Percentiles rank a stretch among this genome's conserved stretches.
Evolutionary conservation across 1,284 basidiomycete species (phyloP).

Genomic region (Cutaneotrichosporon cutaneum): DNA sequence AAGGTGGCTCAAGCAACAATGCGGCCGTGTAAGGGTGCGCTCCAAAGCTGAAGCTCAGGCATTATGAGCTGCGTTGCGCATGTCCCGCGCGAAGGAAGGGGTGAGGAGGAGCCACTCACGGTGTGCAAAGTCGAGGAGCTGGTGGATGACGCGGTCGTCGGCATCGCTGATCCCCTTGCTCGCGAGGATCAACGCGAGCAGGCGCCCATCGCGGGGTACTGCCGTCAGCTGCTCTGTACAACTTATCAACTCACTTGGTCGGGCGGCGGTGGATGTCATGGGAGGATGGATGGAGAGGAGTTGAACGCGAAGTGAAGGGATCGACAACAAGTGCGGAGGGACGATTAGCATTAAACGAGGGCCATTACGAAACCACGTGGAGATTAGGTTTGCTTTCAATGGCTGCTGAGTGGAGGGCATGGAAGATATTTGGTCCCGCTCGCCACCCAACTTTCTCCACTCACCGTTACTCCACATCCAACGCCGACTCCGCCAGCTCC

Average conservation of each 20-base stretch:
- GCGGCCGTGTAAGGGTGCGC: too few species aligned
- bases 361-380: not conserved
- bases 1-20: too few species aligned
- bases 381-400: not conserved
- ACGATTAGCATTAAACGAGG: not conserved
- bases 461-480: not conserved
- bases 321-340: not conserved
- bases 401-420: not conserved
- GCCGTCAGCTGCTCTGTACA: slow-evolving; percentile 6
- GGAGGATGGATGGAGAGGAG: not conserved
- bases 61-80: not conserved
- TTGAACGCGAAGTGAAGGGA: not conserved
- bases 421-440: not conserved
- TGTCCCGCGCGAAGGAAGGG: not conserved
- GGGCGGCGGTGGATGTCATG: slow-evolving; percentile 20
- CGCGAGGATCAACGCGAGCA: slow-evolving; percentile 88
- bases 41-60: too few species aligned
- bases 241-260: slow-evolving; percentile 5
- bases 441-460: slow-evolving; percentile 1
- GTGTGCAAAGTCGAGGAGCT: slow-evolving; percentile 93
- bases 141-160: slow-evolving; percentile 89
- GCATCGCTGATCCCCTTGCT: slow-evolving; percentile 93
- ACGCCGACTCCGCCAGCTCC: not conserved
- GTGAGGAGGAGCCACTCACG: slow-evolving; percentile 54
- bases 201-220: slow-evolving; percentile 78